Evolutionary conservation across 2,329 filamentous ascomycete species (phyloP).

Genomic region (Epichloe festucae): DNA sequence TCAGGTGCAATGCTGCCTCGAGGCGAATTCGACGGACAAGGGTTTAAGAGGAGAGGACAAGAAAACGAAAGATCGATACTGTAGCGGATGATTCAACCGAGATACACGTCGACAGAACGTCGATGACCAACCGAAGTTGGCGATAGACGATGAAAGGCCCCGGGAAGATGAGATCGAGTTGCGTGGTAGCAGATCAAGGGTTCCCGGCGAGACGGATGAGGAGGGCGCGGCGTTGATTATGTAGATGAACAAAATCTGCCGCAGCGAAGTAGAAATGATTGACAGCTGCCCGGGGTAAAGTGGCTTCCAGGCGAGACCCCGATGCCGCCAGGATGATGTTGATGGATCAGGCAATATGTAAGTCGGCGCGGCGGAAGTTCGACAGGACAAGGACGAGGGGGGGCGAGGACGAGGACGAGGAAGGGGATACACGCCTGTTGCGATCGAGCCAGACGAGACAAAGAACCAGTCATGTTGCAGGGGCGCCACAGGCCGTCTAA

Average conservation of each 20-base stretch:
- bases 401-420: background rate
- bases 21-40: background rate
- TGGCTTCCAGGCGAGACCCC: constrained; percentile 4
- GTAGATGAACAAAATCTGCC: background rate
- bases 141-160: background rate
- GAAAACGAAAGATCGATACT: background rate
- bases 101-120: background rate
- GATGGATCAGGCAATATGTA: background rate
- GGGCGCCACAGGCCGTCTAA: too few relatives aligned
- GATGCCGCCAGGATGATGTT: background rate
- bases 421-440: background rate
- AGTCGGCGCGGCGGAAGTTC: background rate
- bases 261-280: constrained; percentile 2
- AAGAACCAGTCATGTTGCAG: too few relatives aligned
- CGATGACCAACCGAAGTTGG: background rate
- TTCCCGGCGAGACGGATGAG: background rate
- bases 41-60: background rate
- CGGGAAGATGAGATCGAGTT: background rate
- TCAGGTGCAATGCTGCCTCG: background rate
- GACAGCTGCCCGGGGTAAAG: background rate
- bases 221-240: background rate
- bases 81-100: background rate
- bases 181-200: background rate
- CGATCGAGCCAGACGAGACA: too few relatives aligned
- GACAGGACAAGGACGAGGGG: background rate